Conservation (phyloP, 2,329 filamentous ascomycete genomes). For the Lasiodiplodia hormozganensis region DNA sequence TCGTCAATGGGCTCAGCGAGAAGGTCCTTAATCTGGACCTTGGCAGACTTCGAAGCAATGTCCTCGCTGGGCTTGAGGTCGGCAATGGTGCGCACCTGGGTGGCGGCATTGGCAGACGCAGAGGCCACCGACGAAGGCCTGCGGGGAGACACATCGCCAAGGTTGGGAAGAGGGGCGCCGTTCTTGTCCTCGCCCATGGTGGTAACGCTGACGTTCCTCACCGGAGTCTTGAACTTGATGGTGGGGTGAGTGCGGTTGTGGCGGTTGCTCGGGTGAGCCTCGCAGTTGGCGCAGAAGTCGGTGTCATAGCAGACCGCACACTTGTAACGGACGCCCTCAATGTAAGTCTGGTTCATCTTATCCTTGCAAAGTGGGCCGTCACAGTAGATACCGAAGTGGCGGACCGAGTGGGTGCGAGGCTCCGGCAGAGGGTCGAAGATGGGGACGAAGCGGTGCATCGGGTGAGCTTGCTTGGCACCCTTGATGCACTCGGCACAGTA, state of each 20-base stretch:
- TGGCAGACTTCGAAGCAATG: conserved; percentile 45
- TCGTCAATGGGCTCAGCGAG: conserved; percentile 44
- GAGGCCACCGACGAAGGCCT: conserved; percentile 61
- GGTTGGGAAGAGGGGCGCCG: conserved; percentile 67
- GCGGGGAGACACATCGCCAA: conserved; percentile 69
- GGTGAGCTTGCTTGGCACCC: conserved; percentile 73
- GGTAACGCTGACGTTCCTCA: conserved; percentile 85
- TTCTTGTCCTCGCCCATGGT: conserved; percentile 79
- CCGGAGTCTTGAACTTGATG: conserved; percentile 94
- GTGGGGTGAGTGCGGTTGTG: conserved; percentile 97
- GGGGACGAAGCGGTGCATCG: conserved; percentile 85
- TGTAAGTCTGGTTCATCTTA: conserved; percentile 64
- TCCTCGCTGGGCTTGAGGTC: conserved; percentile 64
- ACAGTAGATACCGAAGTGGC: conserved; percentile 89
- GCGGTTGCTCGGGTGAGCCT: conserved; percentile 80
- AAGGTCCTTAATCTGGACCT: conserved; percentile 49
- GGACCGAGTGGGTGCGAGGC: conserved; percentile 54
- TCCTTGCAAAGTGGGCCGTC: conserved; percentile 86
- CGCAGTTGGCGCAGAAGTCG: conserved; percentile 94
- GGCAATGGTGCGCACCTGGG: conserved; percentile 69
- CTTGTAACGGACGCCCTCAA: conserved; percentile 91
- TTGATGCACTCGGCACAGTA: conserved; percentile 81
- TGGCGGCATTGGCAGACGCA: conserved; percentile 59
- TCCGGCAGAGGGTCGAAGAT: conserved; percentile 76
- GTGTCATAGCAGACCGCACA: conserved; percentile 94